phyloP scores from a whole-genome alignment of 345 rosid species.

The Toxicodendron radicans region DNA sequence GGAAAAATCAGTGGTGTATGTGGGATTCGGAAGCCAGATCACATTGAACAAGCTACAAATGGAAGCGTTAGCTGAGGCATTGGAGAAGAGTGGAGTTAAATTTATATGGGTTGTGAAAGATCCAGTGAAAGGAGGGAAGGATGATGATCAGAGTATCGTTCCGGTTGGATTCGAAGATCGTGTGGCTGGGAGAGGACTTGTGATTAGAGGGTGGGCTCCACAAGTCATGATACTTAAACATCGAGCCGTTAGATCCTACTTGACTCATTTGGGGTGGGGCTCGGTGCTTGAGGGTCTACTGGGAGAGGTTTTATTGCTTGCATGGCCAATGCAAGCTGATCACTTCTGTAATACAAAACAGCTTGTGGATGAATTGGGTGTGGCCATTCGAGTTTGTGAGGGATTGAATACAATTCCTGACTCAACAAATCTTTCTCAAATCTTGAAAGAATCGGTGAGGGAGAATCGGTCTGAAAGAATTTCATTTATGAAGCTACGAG shows the following conservation, averaged over 20 bases:
- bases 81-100: constrained; percentile 14
- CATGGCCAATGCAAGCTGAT: constrained; percentile 25
- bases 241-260: constrained; percentile 14
- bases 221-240: constrained; percentile 19
- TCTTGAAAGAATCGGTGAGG: neutral
- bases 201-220: constrained; percentile 27
- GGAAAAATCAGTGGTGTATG: constrained; percentile 4
- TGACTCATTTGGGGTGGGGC: constrained; percentile 23
- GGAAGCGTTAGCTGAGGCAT: constrained; percentile 8
- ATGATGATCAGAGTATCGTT: neutral
- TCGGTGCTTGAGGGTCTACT: constrained; percentile 22
- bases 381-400: constrained; percentile 6
- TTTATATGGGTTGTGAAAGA: constrained; percentile 20
- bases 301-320: constrained; percentile 13
- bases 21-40: constrained; percentile 20
- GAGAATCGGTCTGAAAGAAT: neutral
- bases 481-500: neutral
- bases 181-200: constrained; percentile 16
- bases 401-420: constrained; percentile 7
- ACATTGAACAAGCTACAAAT: neutral
- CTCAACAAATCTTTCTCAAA: neutral
- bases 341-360: neutral
- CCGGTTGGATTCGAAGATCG: constrained; percentile 17
- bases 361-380: constrained; percentile 14
- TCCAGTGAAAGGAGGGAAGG: neutral